Evolutionary conservation across 352 stramenopile genomes (phyloP), one percentile per base, ranked within the genome.

Genomic region (Elongisporangium senticosum): DNA sequence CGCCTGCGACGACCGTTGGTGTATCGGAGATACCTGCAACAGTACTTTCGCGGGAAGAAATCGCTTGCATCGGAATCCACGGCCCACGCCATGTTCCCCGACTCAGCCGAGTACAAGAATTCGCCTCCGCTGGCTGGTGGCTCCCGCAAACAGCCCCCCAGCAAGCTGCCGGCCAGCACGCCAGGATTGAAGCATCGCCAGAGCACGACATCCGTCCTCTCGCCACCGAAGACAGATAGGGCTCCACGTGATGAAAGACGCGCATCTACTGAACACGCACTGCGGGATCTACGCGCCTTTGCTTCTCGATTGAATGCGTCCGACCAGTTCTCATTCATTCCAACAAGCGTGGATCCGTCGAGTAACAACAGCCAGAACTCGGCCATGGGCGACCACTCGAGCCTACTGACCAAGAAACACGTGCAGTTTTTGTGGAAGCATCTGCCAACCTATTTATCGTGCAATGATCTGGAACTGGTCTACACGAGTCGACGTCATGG

Each of bases 401-500:
- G 67, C 2, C 77, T 92, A 21, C 48, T 92, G 40, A 92, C 82
- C 0, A 71, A 86, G 48, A 74, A 74, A 28, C 83, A 92, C 59
- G 79, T 92, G 56, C 77, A 76, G 7, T 88, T 88, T 24, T 49
- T 92, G 2, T 81, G 71, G 71, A 77, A 75, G 8, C 69, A 85
- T 19, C 53, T 92, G 17, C 83, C 83, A 1, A 67, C 64, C 19
- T 87, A 86, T 43, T 49, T 92, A 50, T 75, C 69, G 22, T 88
- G 76, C 63, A 88, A 87, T 55, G 69, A 86, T 56, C 85, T 87
- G 79, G 75, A 89, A 61, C 68, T 92, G 28, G 68, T 71, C 24
- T 92, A 78, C 58, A 76, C 71, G 39, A 90, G 78, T 21, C 74
- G 75, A 8, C 62, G 66, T 20, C 79, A 92, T 58, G 83, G 83